A percentile compares a stretch with the other conserved stretches of the same genome.
Evolutionary conservation across 176 grass and related monocot species (phyloP).

Genomic region (Carex cristatella): DNA sequence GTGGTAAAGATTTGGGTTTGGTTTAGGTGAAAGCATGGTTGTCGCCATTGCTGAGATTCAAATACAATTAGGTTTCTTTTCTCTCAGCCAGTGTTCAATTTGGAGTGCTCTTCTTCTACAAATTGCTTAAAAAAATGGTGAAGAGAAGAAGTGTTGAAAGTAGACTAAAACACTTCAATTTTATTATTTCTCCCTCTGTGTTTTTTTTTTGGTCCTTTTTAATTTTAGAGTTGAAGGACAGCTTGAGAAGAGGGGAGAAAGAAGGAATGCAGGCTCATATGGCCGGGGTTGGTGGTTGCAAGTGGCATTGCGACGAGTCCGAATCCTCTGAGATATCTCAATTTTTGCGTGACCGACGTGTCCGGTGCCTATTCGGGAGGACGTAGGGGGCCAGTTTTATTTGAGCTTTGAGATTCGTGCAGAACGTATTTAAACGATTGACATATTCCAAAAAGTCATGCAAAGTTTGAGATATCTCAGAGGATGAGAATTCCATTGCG

Average conservation of each 20-base stretch:
- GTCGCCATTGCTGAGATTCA: not conserved
- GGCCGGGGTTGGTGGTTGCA: constrained; percentile 7
- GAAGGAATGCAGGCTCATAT: constrained; percentile 2
- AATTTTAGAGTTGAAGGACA: not conserved
- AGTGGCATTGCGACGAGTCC: not conserved
- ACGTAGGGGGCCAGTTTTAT: too few relatives aligned
- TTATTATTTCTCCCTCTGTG: not conserved
- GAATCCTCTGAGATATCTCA: too few relatives aligned
- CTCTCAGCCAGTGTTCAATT: constrained; percentile 23
- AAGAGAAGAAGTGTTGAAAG: not conserved
- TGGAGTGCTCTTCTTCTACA: not conserved
- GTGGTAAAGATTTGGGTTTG: constrained; percentile 8
- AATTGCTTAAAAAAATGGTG: not conserved
- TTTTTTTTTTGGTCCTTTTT: not conserved
- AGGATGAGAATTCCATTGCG: not conserved
- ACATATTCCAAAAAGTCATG: too few relatives aligned
- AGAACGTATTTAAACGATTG: too few relatives aligned
- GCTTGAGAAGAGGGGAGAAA: not conserved
- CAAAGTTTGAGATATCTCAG: too few relatives aligned
- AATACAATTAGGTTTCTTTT: not conserved
- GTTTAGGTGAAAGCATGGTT: constrained; percentile 10
- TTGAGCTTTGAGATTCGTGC: too few relatives aligned
- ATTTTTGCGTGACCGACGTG: too few relatives aligned
- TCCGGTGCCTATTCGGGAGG: too few relatives aligned
- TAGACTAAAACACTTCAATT: not conserved